Conservation (phyloP, 345 rosid genomes). For the Mallotus nudiflorus region DNA sequence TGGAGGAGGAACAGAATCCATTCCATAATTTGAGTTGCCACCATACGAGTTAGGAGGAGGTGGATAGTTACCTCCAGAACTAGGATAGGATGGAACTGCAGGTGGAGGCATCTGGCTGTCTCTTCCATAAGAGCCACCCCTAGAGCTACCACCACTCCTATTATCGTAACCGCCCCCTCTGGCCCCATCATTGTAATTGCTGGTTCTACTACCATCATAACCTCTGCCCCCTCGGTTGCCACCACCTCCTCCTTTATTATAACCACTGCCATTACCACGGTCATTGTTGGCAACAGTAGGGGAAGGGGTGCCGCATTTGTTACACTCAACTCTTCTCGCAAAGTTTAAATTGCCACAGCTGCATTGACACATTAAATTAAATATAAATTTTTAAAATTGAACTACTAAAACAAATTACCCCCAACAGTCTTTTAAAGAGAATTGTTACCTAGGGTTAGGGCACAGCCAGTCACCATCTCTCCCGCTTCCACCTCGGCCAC, state of each 20-base stretch:
- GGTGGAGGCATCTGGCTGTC: constrained; percentile 74
- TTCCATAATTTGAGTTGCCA: constrained; percentile 58
- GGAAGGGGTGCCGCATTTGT: constrained; percentile 85
- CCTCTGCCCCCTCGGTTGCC: constrained; percentile 49
- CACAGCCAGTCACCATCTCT: constrained; percentile 98
- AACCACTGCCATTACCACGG: constrained; percentile 41
- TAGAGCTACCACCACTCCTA: constrained; percentile 31
- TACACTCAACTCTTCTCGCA: constrained; percentile 92
- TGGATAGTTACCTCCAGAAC: constrained; percentile 54
- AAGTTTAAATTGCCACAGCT: constrained; percentile 98
- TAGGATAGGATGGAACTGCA: constrained; percentile 64
- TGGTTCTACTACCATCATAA: constrained; percentile 25
- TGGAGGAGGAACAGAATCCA: constrained; percentile 80
- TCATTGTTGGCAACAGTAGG: constrained; percentile 53
- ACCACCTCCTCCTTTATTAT: constrained; percentile 55
- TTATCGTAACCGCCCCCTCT: constrained; percentile 52
- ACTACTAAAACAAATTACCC: too few relatives aligned
- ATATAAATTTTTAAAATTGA: background rate
- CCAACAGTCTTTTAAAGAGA: background rate
- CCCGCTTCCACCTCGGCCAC: constrained; percentile 73
- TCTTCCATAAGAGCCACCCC: constrained; percentile 64
- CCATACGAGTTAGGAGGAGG: constrained; percentile 57
- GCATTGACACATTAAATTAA: constrained; percentile 27
- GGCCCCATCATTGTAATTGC: constrained; percentile 31
- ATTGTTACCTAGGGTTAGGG: constrained; percentile 72